Evolutionary conservation across 1,284 basidiomycete genomes (phyloP).

Genomic region (Mycena sp.): DNA sequence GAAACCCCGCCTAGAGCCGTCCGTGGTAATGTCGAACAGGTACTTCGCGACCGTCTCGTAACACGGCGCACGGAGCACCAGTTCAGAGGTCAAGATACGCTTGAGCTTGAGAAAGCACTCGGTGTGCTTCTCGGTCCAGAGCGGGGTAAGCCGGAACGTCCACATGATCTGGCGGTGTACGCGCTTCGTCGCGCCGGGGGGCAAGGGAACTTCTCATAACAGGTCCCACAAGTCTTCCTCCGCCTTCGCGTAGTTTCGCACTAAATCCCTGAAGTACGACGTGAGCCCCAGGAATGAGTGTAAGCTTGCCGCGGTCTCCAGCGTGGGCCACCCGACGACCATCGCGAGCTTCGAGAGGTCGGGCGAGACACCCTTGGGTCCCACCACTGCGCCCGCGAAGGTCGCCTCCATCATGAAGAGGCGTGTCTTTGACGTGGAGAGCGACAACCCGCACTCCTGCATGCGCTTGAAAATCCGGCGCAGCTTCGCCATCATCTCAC

Average conservation of each 20-base stretch:
- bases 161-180: slow-evolving; percentile 33
- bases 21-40: slow-evolving; percentile 46
- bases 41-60: slow-evolving; percentile 37
- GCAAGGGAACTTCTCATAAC: background rate
- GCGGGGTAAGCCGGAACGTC: slow-evolving; percentile 23
- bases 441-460: slow-evolving; percentile 36
- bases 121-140: slow-evolving; percentile 39
- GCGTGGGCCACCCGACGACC: slow-evolving; percentile 44
- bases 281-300: slow-evolving; percentile 37
- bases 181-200: slow-evolving; percentile 23
- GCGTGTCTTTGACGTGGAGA: slow-evolving; percentile 41
- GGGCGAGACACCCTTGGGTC: background rate
- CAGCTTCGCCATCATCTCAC: slow-evolving; percentile 32
- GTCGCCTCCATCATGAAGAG: slow-evolving; percentile 41
- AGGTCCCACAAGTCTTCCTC: slow-evolving; percentile 42
- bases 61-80: slow-evolving; percentile 33
- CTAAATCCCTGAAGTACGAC: slow-evolving; percentile 37
- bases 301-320: slow-evolving; percentile 34
- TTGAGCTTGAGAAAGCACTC: slow-evolving; percentile 41
- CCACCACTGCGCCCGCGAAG: slow-evolving; percentile 30
- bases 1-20: slow-evolving; percentile 44
- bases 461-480: slow-evolving; percentile 32
- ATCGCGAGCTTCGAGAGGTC: slow-evolving; percentile 40
- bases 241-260: slow-evolving; percentile 38
- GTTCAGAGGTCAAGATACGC: slow-evolving; percentile 35